Evolutionary conservation across 108 stramenopile genomes (phyloP).

Genomic region (Skeletonema marinoi): DNA sequence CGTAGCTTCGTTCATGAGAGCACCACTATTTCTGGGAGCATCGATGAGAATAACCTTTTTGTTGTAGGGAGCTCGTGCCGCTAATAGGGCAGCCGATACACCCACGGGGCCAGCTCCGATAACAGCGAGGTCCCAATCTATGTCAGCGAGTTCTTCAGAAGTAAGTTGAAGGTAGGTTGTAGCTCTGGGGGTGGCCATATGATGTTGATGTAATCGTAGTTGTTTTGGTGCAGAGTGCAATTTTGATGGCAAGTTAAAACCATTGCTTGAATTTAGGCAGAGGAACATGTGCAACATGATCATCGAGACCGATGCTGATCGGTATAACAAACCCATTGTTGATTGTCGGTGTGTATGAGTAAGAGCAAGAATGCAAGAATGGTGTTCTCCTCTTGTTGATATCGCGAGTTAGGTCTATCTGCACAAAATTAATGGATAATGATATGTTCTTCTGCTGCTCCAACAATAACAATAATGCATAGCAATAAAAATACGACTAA

Average conservation of each 20-base stretch:
- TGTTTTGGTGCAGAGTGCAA: neutral
- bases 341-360: neutral
- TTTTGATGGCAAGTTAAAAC: neutral
- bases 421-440: no score
- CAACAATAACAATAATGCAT: no score
- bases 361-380: neutral
- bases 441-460: no score
- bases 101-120: slow-evolving; percentile 80
- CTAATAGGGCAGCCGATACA: slow-evolving; percentile 66
- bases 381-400: no score
- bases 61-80: slow-evolving; percentile 39
- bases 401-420: no score
- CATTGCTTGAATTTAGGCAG: neutral
- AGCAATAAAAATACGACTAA: no score
- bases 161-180: neutral
- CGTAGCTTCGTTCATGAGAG: slow-evolving; percentile 61
- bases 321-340: neutral
- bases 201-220: neutral
- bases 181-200: neutral
- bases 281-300: neutral
- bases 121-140: slow-evolving; percentile 68
- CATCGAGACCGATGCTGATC: neutral
- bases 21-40: slow-evolving; percentile 67
- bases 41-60: slow-evolving; percentile 74
- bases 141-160: slow-evolving; percentile 22